Conservation (phyloP, 208 protist genomes). For the Crithidia acanthocephali region DNA sequence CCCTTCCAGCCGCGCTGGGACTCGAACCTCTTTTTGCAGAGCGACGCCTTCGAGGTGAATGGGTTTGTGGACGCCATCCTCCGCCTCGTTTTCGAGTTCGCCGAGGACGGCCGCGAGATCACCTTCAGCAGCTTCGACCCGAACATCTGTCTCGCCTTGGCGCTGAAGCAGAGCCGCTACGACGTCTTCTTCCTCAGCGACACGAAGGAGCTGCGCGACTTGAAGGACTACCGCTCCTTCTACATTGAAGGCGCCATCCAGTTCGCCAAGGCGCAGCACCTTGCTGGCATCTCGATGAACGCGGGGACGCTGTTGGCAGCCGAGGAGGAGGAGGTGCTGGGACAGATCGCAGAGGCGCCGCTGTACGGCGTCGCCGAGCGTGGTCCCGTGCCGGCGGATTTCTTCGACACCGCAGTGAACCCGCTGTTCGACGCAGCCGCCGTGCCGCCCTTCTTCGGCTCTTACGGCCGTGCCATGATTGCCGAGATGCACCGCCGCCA, state of each 20-base stretch:
- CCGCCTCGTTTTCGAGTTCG: conserved; percentile 63
- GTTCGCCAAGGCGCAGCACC: conserved; percentile 65
- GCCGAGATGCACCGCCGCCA: conserved; percentile 47
- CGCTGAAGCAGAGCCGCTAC: conserved; percentile 80
- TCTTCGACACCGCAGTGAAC: conserved; percentile 29
- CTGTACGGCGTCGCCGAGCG: conserved; percentile 21
- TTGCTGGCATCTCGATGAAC: conserved; percentile 79
- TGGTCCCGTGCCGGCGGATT: conserved; percentile 24
- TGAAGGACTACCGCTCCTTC: conserved; percentile 86
- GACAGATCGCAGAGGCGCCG: conserved; percentile 20
- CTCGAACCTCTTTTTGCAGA: conserved; percentile 75
- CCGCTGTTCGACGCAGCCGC: conserved; percentile 22
- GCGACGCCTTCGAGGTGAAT: conserved; percentile 82
- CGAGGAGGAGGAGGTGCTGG: conserved; percentile 28
- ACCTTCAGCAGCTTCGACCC: conserved; percentile 88
- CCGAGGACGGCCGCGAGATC: conserved; percentile 55
- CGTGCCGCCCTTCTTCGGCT: conserved; percentile 40
- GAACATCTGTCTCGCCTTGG: conserved; percentile 70
- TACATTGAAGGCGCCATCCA: conserved; percentile 72
- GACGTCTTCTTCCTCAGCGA: conserved; percentile 82
- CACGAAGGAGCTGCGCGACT: conserved; percentile 64
- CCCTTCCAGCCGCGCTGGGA: conserved; percentile 74
- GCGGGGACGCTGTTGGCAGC: conserved; percentile 49
- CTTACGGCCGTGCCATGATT: conserved; percentile 49
- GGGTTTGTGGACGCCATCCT: conserved; percentile 78